A percentile compares a stretch with the other conserved stretches of the same genome.
These are phyloP conservation scores for Elsinoe arachidis DNA, from an alignment of 2,329 filamentous ascomycete species.

Conservation along the genomic window DNA sequence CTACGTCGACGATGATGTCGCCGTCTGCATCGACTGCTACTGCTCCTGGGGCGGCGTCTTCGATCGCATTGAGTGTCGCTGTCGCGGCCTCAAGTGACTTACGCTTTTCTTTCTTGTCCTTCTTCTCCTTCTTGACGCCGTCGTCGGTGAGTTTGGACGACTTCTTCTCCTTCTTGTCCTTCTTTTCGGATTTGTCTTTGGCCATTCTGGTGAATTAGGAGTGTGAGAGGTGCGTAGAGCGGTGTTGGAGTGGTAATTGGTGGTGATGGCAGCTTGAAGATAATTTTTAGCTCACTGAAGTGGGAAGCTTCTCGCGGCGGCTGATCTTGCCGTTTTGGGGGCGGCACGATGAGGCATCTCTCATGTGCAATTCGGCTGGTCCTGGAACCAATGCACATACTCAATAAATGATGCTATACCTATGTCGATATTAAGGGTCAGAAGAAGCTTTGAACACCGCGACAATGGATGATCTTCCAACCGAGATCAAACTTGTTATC, in stretches of 20 bases:
- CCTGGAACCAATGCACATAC: background rate
- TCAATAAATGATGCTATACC: background rate
- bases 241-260: background rate
- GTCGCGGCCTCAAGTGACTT: slow-evolving; percentile 54
- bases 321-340: slow-evolving; percentile 6
- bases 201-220: slow-evolving; percentile 23
- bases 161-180: slow-evolving; percentile 31
- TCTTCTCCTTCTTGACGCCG: slow-evolving; percentile 45
- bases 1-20: slow-evolving; percentile 32
- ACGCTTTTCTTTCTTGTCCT: slow-evolving; percentile 47
- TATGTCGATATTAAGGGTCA: background rate
- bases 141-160: slow-evolving; percentile 29
- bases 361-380: background rate
- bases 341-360: background rate
- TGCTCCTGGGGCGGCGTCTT: slow-evolving; percentile 43
- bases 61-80: slow-evolving; percentile 57
- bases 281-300: slow-evolving; percentile 8
- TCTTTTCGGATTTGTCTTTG: slow-evolving; percentile 34
- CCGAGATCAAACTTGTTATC: slow-evolving; percentile 7
- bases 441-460: background rate
- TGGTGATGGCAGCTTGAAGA: background rate
- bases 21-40: slow-evolving; percentile 34
- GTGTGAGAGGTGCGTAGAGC: background rate
- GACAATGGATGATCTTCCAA: background rate
- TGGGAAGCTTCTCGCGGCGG: slow-evolving; percentile 10